These are phyloP conservation scores for Chaetomium sp. DNA, from an alignment of 2,329 filamentous ascomycete species.

Conservation along the genomic window DNA sequence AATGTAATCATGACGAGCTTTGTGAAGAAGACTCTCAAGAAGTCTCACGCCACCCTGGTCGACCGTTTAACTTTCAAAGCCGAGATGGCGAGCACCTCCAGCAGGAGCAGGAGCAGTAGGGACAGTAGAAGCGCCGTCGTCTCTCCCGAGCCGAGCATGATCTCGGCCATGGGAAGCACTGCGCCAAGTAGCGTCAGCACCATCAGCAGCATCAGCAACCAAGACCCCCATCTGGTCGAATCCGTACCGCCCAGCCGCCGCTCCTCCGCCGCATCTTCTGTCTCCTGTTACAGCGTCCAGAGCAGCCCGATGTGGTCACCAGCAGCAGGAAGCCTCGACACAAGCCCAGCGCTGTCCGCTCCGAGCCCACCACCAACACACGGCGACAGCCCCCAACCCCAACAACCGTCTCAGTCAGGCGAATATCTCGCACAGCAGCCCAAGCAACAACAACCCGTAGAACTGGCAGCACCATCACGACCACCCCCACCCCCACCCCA, in stretches of 20 bases:
- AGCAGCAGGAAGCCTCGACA: constrained; percentile 13
- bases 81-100: constrained; percentile 36
- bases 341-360: constrained; percentile 13
- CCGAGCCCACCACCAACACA: constrained; percentile 16
- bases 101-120: neutral
- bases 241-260: constrained; percentile 18
- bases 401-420: no score
- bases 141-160: neutral
- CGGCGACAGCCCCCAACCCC: neutral
- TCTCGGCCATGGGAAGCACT: neutral
- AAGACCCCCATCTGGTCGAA: neutral
- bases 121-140: constrained; percentile 5
- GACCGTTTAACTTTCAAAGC: constrained; percentile 61
- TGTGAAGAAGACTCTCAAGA: constrained; percentile 80
- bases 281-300: constrained; percentile 22
- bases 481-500: neutral
- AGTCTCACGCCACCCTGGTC: constrained; percentile 71
- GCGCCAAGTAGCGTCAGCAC: neutral
- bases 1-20: constrained; percentile 75
- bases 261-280: constrained; percentile 17
- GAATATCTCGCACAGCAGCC: neutral
- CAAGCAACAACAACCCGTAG: neutral
- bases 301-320: constrained; percentile 22
- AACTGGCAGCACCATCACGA: neutral
- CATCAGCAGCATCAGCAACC: constrained; percentile 13